Evolutionary conservation across 176 grass and related monocot genomes (phyloP), one percentile per base, ranked within the genome.

Genomic region (Ampelocalamus luodianensis): DNA sequence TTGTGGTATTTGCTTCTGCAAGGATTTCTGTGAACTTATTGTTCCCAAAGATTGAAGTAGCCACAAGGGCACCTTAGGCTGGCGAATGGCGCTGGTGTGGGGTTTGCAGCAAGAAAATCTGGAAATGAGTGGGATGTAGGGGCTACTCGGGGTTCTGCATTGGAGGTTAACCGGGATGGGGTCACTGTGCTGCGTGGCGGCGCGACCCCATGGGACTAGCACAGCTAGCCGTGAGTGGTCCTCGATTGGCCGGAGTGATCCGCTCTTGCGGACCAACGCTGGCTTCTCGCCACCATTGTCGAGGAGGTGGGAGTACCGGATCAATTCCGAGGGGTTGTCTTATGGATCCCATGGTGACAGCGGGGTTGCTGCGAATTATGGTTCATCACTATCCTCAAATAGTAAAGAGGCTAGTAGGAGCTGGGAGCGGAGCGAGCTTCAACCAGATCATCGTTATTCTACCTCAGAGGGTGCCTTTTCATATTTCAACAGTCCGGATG

Each of bases 131-230:
- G 81, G 70, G 44, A 62, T 61, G 27, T 63, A 29, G 27, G 60
- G 12, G 34, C 16, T 63, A 27, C 32, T 20, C 17, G 26, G 34
- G 43, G 12, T 53, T 49, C 64, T 63, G 42, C 10, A 10, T 27
- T 70, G 42, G n/a, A 77, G 32, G 46, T 27, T 54, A 70, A 36
- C 22, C 49, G 27, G 36, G 64, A 97, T 89, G 92, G 94, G 92
- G 73, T 94, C 94, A 9, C 74, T 97, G 72, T 97, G 94, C 65
- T 97, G 92, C n/a, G 94, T 97, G 66, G 94, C 90, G 1, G 90
- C 90, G 1, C 87, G 92, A 72, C 88, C 92, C 36, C 94, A 97
- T 72, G 90, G 87, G 27, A 72, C 89, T 18, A 85, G 76, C 74
- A 88, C 88, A 45, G 79, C 92, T 2, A 97, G 77, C 68, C 75